phyloP scores from a whole-genome alignment of 768 basidiomycete genomes.

The Favolaschia claudopus region DNA sequence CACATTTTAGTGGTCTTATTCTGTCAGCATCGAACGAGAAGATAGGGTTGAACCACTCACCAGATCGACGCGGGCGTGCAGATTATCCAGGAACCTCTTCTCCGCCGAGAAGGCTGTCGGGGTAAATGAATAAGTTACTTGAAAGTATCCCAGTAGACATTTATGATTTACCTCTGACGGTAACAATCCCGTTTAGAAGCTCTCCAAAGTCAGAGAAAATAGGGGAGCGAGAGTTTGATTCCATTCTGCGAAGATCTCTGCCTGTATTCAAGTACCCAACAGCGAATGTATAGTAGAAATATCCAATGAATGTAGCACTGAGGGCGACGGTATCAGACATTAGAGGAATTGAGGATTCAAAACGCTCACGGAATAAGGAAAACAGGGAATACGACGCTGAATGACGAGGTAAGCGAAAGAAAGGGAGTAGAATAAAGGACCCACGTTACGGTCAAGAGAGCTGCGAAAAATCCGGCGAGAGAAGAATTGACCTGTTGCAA shows the following conservation, averaged over 20 bases:
- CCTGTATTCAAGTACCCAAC: constrained; percentile 1
- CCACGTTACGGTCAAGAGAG: constrained; percentile 75
- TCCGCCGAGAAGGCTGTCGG: constrained; percentile 77
- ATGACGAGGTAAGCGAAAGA: constrained; percentile 2
- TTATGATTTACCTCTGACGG: constrained; percentile 82
- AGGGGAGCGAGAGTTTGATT: constrained; percentile 43
- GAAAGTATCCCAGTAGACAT: not conserved
- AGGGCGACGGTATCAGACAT: not conserved
- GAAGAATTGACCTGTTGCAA: constrained; percentile 82
- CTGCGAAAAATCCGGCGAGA: constrained; percentile 77
- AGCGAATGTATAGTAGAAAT: constrained; percentile 1
- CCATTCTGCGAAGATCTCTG: constrained; percentile 18
- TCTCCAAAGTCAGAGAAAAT: constrained; percentile 87
- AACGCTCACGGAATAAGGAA: constrained; percentile 69
- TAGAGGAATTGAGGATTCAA: too few relatives aligned
- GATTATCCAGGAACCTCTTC: constrained; percentile 73
- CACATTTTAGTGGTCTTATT: constrained; percentile 86
- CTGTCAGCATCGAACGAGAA: too few relatives aligned
- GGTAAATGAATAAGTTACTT: not conserved
- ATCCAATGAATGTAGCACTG: not conserved
- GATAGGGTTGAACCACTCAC: too few relatives aligned
- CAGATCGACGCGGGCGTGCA: constrained; percentile 79
- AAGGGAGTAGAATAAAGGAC: constrained; percentile 29
- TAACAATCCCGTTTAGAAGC: constrained; percentile 87
- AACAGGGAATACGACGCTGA: constrained; percentile 74